Evolutionary conservation across 106 monocot genomes (phyloP).

Genomic region (Dendrobium nobile): DNA sequence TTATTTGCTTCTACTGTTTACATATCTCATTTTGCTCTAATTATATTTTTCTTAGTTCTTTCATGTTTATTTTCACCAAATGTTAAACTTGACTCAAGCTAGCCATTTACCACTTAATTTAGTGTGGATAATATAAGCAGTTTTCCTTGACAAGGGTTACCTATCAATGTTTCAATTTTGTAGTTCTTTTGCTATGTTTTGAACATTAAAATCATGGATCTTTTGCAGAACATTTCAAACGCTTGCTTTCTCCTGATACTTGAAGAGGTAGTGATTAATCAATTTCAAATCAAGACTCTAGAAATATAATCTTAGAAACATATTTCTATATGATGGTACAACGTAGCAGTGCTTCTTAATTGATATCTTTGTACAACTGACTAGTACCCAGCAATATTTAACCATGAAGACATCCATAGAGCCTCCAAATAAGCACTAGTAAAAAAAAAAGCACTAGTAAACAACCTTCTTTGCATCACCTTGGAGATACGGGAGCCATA

Average conservation of each 20-base stretch:
- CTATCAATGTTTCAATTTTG: neutral
- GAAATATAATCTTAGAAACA: neutral
- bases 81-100: neutral
- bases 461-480: neutral
- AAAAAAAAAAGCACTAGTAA: neutral
- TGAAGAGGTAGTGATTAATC: neutral
- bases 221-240: neutral
- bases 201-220: neutral
- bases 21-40: neutral
- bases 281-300: neutral
- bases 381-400: neutral
- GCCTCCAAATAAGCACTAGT: neutral
- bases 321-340: neutral
- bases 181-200: neutral
- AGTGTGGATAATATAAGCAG: neutral
- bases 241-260: neutral
- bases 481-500: neutral
- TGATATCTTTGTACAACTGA: conserved; percentile 6
- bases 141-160: neutral
- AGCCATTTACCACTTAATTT: neutral
- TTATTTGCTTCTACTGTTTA: neutral
- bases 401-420: neutral
- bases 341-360: neutral
- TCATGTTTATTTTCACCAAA: neutral
- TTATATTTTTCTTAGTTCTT: neutral